Percentiles rank a stretch among this genome's conserved stretches.
Conservation (phyloP, 306 rosid species). For the Castanea crenata region DNA sequence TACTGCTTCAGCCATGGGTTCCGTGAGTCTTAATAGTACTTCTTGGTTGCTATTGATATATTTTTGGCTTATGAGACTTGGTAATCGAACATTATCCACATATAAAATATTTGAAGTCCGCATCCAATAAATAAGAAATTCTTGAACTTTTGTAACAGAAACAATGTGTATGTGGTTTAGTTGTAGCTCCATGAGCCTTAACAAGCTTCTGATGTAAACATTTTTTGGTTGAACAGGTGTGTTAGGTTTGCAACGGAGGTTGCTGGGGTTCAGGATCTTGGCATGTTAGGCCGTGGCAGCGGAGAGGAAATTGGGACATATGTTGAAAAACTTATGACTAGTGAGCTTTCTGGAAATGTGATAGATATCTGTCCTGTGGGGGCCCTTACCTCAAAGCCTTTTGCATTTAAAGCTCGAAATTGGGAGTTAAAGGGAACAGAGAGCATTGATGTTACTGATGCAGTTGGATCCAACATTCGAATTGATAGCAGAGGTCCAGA, state of each 20-base stretch:
- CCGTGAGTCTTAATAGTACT: not conserved
- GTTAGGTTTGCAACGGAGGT: slow-evolving; percentile 98
- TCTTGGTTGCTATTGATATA: not conserved
- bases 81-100: not conserved
- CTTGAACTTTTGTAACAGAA: slow-evolving; percentile 14
- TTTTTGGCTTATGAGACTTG: slow-evolving; percentile 10
- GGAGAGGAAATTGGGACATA: slow-evolving; percentile 99
- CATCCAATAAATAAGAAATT: slow-evolving; percentile 2
- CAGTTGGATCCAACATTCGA: slow-evolving; percentile 95
- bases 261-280: slow-evolving; percentile 98
- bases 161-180: slow-evolving; percentile 7
- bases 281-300: slow-evolving; percentile 98
- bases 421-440: slow-evolving; percentile 98
- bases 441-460: slow-evolving; percentile 95
- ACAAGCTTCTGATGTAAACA: slow-evolving; percentile 24
- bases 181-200: slow-evolving; percentile 19
- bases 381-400: slow-evolving; percentile 96
- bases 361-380: slow-evolving; percentile 99
- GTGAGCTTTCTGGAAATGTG: slow-evolving; percentile 99
- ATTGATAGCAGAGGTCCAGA: slow-evolving; percentile 99
- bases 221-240: slow-evolving; percentile 56
- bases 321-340: slow-evolving; percentile 91
- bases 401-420: slow-evolving; percentile 96
- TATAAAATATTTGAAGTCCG: not conserved
- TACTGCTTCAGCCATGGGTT: not conserved